Evolutionary conservation across 2,329 filamentous ascomycete genomes (phyloP), one percentile per base, ranked within the genome.

Genomic region (Salinomyces thailandicus): DNA sequence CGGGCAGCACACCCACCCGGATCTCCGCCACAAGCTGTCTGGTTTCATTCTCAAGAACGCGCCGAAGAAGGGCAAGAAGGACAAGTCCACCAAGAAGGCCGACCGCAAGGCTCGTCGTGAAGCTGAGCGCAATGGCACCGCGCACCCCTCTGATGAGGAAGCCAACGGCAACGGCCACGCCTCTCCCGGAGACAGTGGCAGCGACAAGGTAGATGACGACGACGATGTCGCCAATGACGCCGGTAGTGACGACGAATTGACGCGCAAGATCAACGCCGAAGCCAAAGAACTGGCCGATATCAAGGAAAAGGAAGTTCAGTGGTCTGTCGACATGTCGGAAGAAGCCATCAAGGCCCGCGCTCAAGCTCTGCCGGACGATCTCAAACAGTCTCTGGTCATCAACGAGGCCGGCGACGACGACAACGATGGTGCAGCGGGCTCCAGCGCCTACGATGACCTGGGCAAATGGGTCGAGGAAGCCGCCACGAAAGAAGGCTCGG

Each of bases 1-100:
- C 60, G 91, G 91, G 59, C 83, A 93, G 66, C 86, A 85, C 57
- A 82, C 82, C 49, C 81, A 91, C 46, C 89, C 94, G 38, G 89
- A 96, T 56, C 72, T 87, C 49, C 85, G 87, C 58, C 78, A 93
- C 62, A 98, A 98, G 74, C 79, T 98, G 49, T 93, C 84, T 64
- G 84, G 85, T 45, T 98, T 94, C 72, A 95, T 98, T 61, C 68
- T 96, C 61, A 96, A 96, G 76, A 93, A 91, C 61, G 80, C 85
- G 62, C 81, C 85, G 53, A 93, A 93, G 71, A 85, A 85, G 64
- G 76, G 77, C 54, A 95, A 95, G 75, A 94, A 93, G 68, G 85
- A 95, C 72, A 96, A 94, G 73, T 81, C 85, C 38, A 84, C 83
- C 63, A 93, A 91, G 71, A 91, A 91, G 62, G 82, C 85, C 56